Conservation (phyloP, 148 eudicot genomes). For the Agrostemma githago region DNA sequence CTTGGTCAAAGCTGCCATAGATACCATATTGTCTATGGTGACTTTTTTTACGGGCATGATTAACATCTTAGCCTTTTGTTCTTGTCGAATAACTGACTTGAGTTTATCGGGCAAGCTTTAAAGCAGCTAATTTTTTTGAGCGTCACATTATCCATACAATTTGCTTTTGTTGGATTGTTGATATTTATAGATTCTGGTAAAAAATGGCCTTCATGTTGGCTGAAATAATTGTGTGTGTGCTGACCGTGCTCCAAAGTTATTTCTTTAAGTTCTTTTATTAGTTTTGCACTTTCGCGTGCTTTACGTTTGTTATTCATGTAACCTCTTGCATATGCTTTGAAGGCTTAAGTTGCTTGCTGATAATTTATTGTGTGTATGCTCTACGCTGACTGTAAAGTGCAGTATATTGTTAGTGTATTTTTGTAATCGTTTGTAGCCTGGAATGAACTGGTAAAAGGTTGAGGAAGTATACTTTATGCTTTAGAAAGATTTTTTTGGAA, state of each 20-base stretch:
- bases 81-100: neutral
- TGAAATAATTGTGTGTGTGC: neutral
- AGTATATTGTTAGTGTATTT: no score
- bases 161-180: neutral
- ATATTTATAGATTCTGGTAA: neutral
- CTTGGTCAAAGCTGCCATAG: neutral
- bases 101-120: neutral
- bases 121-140: neutral
- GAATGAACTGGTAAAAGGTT: neutral
- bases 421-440: neutral
- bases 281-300: neutral
- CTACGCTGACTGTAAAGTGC: neutral
- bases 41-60: neutral
- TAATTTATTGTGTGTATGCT: neutral
- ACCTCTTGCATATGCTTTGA: neutral
- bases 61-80: neutral
- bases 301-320: neutral
- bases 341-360: neutral
- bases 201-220: neutral
- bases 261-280: neutral
- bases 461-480: neutral
- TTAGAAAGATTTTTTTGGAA: neutral
- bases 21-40: neutral
- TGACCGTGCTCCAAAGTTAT: neutral
- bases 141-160: neutral